A percentile compares a stretch with the other conserved stretches of the same genome.
phyloP scores from a whole-genome alignment of 1,139 yeast species.

The Protomyces inouyei region DNA sequence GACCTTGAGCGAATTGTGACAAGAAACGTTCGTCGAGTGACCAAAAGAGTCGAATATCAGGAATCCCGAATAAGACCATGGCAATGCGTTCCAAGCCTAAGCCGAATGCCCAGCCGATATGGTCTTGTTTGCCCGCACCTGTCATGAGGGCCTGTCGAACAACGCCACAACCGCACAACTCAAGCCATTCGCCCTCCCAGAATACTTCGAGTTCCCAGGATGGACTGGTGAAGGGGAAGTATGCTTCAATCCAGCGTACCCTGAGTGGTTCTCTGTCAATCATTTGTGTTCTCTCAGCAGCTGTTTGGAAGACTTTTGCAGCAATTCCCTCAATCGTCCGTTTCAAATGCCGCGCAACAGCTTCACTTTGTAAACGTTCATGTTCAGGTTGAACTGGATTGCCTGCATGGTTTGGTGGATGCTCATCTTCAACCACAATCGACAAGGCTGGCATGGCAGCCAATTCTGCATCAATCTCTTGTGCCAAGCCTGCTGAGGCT shows the following conservation, averaged over 20 bases:
- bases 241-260: conserved; percentile 93
- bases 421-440: conserved; percentile 70
- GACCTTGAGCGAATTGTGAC: conserved; percentile 61
- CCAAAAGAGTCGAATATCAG: conserved; percentile 94
- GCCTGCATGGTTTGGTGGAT: conserved; percentile 50
- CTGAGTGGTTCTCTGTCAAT: conserved; percentile 54
- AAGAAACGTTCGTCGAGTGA: conserved; percentile 71
- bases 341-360: conserved; percentile 73
- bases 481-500: conserved; percentile 43
- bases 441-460: conserved; percentile 44
- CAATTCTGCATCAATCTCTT: conserved; percentile 40
- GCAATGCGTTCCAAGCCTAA: conserved; percentile 93
- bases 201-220: conserved; percentile 98
- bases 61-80: conserved; percentile 89
- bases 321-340: conserved; percentile 79
- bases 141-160: conserved; percentile 72
- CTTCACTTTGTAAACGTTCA: conserved; percentile 61
- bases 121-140: conserved; percentile 54
- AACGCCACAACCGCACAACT: conserved; percentile 94
- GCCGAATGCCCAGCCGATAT: conserved; percentile 97
- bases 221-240: conserved; percentile 98
- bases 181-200: conserved; percentile 99
- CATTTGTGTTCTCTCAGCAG: conserved; percentile 45
- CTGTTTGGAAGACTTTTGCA: conserved; percentile 74
- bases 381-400: conserved; percentile 81